These are phyloP conservation scores for Wickerhamiella pararugosa DNA, from an alignment of 1,139 yeast genomes.

Conservation along the genomic window DNA sequence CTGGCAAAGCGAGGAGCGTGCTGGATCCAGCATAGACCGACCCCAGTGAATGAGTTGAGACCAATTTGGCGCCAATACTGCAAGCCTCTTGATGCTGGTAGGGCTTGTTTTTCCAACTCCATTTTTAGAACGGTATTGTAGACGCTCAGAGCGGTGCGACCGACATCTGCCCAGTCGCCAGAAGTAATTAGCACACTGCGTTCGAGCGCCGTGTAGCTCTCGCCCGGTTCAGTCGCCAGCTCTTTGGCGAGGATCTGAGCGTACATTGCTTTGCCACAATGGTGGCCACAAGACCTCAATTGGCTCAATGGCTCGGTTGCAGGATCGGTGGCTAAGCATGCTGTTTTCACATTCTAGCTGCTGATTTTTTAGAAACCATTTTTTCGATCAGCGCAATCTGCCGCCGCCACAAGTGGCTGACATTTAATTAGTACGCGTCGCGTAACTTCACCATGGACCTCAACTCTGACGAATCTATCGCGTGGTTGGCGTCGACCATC, in stretches of 20 bases:
- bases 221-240: conserved; percentile 6
- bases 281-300: too few species aligned
- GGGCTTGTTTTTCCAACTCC: conserved; percentile 1
- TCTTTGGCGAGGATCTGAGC: neutral
- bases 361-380: too few species aligned
- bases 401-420: too few species aligned
- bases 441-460: neutral
- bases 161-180: conserved; percentile 9
- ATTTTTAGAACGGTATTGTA: conserved; percentile 2
- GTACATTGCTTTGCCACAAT: too few species aligned
- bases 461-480: conserved; percentile 1
- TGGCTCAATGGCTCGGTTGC: too few species aligned
- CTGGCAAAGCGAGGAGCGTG: conserved; percentile 1
- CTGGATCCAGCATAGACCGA: conserved; percentile 7
- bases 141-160: conserved; percentile 8
- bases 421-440: too few species aligned
- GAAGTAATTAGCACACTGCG: conserved; percentile 6
- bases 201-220: conserved; percentile 4
- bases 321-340: too few species aligned
- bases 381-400: too few species aligned
- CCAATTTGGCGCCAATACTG: conserved; percentile 6
- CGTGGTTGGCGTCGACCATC: conserved; percentile 5
- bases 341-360: too few species aligned
- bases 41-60: neutral
- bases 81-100: conserved; percentile 6